Base-by-base conservation (phyloP, 2,329 filamentous ascomycete genomes). In the Pseudocercospora ulei region DNA sequence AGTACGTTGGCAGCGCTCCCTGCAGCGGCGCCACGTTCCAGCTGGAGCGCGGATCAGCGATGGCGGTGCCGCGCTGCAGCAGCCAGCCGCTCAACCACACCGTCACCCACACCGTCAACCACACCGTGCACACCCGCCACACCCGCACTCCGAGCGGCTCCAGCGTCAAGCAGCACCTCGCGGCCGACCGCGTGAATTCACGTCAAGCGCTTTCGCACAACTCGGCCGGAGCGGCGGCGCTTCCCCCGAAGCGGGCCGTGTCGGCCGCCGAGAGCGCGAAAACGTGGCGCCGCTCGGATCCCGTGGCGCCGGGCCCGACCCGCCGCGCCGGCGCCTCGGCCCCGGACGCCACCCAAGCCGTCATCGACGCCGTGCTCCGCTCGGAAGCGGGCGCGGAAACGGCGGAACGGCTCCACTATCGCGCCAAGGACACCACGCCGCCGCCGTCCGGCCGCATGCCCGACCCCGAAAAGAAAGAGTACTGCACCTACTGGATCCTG, bases 401-500 rank as follows among this genome's bases (percentile, higher is more conserved):
- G 24, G 52, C 55, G 4, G 50, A 56, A 5, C 54, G 54, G 7
- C 30, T 55, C 17, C 50, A 52, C 20, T 60, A 61, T 35, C 35
- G 37, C 17, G 34, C 41, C 13, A 34, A 35, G 7, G 39, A 34
- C 39, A 44, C 14, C 41, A 38, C 39, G 3, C 48, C 53, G 7
- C 51, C 59, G 3, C 60, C 63, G 2, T 64, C 64, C 0, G 61
- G 62, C 13, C 49, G 55, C n/a, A 48, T 59, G 11, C 62, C 63
- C 11, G 60, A 66, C 7, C 55, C 55, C 3, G 60, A 62, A 4
- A 75, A 72, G 53, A 93, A 93, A 58, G 66, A 80, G 14, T 93
- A 81, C 61, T 94, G 86, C 62, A 83, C 85, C 42, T 84, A 88
- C 61, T 95, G 86, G 86, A 79, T 94, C 38, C 78, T 83, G 52